phyloP scores from a whole-genome alignment of 306 rosid species.

The Luffa acutangula region DNA sequence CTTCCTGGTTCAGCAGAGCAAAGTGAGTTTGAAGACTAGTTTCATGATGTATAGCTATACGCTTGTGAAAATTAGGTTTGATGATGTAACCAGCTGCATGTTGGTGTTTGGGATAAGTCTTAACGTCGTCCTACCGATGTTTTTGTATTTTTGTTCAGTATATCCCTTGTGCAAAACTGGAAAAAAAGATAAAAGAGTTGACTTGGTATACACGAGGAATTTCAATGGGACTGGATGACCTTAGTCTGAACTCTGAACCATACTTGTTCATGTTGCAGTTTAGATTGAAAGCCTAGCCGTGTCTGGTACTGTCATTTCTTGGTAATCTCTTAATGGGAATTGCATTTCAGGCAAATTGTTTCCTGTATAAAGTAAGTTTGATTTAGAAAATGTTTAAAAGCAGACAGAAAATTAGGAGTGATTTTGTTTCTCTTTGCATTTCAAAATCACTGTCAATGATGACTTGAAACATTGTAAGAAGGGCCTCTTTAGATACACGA shows the following conservation, averaged over 20 bases:
- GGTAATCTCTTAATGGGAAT: background rate
- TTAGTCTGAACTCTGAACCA: background rate
- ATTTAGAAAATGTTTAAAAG: background rate
- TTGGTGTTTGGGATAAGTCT: background rate
- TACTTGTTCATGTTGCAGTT: background rate
- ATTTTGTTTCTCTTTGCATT: background rate
- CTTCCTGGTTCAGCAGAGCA: slow-evolving; percentile 1
- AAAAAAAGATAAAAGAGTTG: background rate
- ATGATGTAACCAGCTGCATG: background rate
- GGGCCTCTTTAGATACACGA: background rate
- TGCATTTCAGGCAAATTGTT: background rate
- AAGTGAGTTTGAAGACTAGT: background rate
- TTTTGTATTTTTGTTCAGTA: background rate
- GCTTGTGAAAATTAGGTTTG: background rate
- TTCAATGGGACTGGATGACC: background rate
- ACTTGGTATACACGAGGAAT: background rate
- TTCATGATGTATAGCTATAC: slow-evolving; percentile 1
- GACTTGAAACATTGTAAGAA: background rate
- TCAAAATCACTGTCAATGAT: too few relatives aligned
- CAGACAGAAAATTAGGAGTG: background rate
- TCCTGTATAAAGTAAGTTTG: background rate
- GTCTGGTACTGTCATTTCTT: background rate
- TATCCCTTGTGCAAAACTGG: background rate
- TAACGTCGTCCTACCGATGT: background rate
- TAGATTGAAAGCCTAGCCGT: background rate